These are phyloP conservation scores for Phallus indusiatus DNA, from an alignment of 768 basidiomycete genomes.

Conservation along the genomic window DNA sequence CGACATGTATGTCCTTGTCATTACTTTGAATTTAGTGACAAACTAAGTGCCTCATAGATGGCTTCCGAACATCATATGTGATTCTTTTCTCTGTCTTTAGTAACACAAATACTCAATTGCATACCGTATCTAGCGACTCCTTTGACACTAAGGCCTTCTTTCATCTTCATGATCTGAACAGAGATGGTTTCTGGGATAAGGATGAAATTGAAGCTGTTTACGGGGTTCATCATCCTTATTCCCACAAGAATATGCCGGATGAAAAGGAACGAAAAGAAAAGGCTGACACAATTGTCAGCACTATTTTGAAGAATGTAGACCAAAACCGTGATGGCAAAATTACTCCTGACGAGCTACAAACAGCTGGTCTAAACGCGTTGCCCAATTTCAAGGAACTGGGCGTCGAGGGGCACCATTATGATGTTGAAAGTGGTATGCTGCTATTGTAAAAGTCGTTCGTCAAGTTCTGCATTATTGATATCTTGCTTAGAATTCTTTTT, in stretches of 20 bases:
- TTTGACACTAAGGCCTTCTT: slow-evolving; percentile 88
- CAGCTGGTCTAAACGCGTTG: slow-evolving; percentile 62
- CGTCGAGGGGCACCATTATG: slow-evolving; percentile 90
- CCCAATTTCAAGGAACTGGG: slow-evolving; percentile 80
- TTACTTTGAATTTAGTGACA: neutral
- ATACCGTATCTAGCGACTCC: slow-evolving; percentile 44
- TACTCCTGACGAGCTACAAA: slow-evolving; percentile 59
- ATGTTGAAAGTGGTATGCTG: slow-evolving; percentile 73
- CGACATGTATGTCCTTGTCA: slow-evolving; percentile 64
- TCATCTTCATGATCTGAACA: slow-evolving; percentile 87
- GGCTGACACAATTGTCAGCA: slow-evolving; percentile 65
- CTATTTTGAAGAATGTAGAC: slow-evolving; percentile 65
- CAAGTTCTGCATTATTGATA: neutral
- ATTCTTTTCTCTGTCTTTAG: slow-evolving; percentile 10
- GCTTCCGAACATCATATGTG: slow-evolving; percentile 83
- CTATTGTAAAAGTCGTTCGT: neutral
- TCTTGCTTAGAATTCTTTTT: slow-evolving; percentile 73
- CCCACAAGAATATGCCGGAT: slow-evolving; percentile 76
- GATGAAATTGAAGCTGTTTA: slow-evolving; percentile 94
- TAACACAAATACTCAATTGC: neutral
- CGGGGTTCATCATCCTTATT: slow-evolving; percentile 88
- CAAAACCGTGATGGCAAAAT: slow-evolving; percentile 64
- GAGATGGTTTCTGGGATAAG: slow-evolving; percentile 72
- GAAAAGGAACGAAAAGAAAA: slow-evolving; percentile 74
- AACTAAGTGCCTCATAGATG: slow-evolving; percentile 45